Base-by-base conservation (phyloP, 352 stramenopile genomes). In the Globisporangium parvum region DNA sequence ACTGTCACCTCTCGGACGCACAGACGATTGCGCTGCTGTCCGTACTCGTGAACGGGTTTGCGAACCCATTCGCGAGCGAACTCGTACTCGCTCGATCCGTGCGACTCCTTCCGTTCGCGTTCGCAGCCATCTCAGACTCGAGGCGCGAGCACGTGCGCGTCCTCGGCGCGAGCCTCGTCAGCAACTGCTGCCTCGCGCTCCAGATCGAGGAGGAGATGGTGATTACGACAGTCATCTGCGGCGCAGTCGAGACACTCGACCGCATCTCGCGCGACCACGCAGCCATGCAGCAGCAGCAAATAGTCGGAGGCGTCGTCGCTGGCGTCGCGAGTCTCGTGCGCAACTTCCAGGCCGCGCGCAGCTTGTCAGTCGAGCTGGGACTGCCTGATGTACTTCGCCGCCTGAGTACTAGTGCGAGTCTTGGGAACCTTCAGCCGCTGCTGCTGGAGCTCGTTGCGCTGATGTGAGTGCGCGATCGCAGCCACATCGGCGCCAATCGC, bases 121-220 rank as follows among this genome's bases (percentile, higher is more conserved):
- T 90, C 59, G 55, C 63, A 2, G 62, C 65, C 14, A 80, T 90
- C 51, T 66, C 71, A 2, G 70, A 77, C 39, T 70, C 73, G 21
- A 55, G 61, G 0, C 63, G 65, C 23, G 55, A 74, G 40, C 68
- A 87, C 31, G 53, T 75, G 52, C 70, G 78, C 23, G 63, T 87
- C 23, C 55, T 93, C 18, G 76, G 77, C 23, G 73, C 77, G 31
- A 71, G 71, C 45, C 60, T 91, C 24, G 72, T 93, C 35, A 73
- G 75, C 64, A 93, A 93, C 55, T 88, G 79, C 63, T 88, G 73
- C 49, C 63, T 86, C 42, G 72, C 77, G 18, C 70, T 88, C 47
- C 60, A 78, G 42, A 70, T 85, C 11, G 82, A 83, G 35, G 78
- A 93, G 47, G 78, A 90, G 33, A 62, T 85, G 15, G 66, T 88